A percentile compares a stretch with the other conserved stretches of the same genome.
phyloP scores from a whole-genome alignment of 2,329 filamentous ascomycete species.

The Alternaria sp. region DNA sequence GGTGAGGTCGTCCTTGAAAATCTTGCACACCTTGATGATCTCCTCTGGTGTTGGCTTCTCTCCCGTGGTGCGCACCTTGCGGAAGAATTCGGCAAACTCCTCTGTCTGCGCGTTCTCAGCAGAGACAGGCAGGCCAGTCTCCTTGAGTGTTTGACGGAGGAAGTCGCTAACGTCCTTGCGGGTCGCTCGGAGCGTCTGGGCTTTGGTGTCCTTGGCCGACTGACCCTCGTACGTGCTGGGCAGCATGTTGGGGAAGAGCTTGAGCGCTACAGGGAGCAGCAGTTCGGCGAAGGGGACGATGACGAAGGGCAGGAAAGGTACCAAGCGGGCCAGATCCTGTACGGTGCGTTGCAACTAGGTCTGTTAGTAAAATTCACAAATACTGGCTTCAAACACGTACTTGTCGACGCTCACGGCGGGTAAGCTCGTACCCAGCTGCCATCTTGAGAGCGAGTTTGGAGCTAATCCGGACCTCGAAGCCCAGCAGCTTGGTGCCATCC shows the following conservation, averaged over 20 bases:
- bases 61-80: slow-evolving; percentile 85
- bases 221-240: slow-evolving; percentile 96
- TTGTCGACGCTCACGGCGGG: slow-evolving; percentile 89
- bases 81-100: slow-evolving; percentile 96
- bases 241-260: slow-evolving; percentile 95
- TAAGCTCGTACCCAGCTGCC: slow-evolving; percentile 96
- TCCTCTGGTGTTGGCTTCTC: slow-evolving; percentile 87
- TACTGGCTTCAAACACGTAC: slow-evolving; percentile 40
- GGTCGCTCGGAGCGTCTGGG: slow-evolving; percentile 77
- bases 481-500: slow-evolving; percentile 96
- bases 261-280: slow-evolving; percentile 87
- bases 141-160: slow-evolving; percentile 83
- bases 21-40: slow-evolving; percentile 98
- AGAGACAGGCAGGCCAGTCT: slow-evolving; percentile 91
- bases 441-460: slow-evolving; percentile 92
- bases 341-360: slow-evolving; percentile 81
- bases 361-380: slow-evolving; percentile 14
- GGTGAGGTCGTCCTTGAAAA: slow-evolving; percentile 97
- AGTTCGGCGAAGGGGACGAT: slow-evolving; percentile 96
- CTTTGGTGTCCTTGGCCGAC: slow-evolving; percentile 88
- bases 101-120: slow-evolving; percentile 84
- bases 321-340: slow-evolving; percentile 87
- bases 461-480: slow-evolving; percentile 91
- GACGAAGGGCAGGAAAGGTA: slow-evolving; percentile 96
- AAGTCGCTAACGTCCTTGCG: slow-evolving; percentile 94